These are phyloP conservation scores for Salvia miltiorrhiza DNA, from an alignment of 257 asterid genomes.

Conservation along the genomic window DNA sequence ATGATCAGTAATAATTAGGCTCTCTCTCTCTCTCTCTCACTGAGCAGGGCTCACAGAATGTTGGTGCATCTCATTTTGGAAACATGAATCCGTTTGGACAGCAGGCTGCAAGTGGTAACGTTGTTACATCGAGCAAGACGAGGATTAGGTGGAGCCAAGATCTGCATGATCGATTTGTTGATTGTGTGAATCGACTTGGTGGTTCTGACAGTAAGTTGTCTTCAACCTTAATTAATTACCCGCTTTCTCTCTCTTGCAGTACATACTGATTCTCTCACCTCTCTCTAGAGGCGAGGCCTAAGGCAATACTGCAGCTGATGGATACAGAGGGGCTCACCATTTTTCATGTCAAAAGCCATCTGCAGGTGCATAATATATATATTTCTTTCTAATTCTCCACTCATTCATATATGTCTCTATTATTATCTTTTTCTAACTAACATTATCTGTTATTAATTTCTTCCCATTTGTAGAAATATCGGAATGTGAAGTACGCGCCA, in stretches of 20 bases:
- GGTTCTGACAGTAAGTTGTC: constrained; percentile 76
- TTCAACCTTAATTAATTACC: too few relatives aligned
- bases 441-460: constrained; percentile 17
- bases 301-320: constrained; percentile 77
- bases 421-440: constrained; percentile 17
- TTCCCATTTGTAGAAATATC: constrained; percentile 50
- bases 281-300: constrained; percentile 78
- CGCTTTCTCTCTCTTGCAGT: too few relatives aligned
- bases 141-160: constrained; percentile 82
- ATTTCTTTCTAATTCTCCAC: background rate
- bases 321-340: constrained; percentile 66
- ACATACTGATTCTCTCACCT: background rate
- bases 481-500: constrained; percentile 58
- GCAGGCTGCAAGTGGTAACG: background rate
- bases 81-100: constrained; percentile 27
- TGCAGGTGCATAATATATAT: constrained; percentile 53
- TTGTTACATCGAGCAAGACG: constrained; percentile 35
- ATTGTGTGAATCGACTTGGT: constrained; percentile 71
- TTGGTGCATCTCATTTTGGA: constrained; percentile 27
- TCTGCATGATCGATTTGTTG: constrained; percentile 76
- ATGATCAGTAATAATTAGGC: background rate
- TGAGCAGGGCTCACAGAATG: constrained; percentile 32
- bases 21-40: background rate
- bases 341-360: constrained; percentile 86
- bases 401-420: background rate